Base-by-base conservation (phyloP, 208 protist genomes). In the Blechomonas ayalai region DNA sequence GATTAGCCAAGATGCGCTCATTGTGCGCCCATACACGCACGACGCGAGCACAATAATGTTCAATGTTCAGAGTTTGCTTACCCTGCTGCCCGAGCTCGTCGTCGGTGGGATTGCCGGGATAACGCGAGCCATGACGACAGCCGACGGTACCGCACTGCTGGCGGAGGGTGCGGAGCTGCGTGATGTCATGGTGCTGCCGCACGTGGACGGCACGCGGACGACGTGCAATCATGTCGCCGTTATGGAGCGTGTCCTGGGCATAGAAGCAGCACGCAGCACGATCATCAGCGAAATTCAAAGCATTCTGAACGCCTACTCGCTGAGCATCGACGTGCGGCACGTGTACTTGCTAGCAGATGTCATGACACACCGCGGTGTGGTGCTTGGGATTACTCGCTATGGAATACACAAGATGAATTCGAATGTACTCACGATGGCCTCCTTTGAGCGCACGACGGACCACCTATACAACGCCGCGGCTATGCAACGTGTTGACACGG, bases 371-470 rank as follows among this genome's bases (percentile, higher is more conserved):
- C 97, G 88, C 23, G 97, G 97, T 9, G 76, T 97, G 24, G 83
- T 99, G 33, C 75, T 99, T 0, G 98, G 98, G 47, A 99, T 99
- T 56, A 99, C 97, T 10, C 86, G 98, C 12, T 97, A 98, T 67
- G 98, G 98, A 63, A 97, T 99, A 36, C 68, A 90, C 32, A 99
- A 99, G 76, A 99, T 99, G 92, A 98, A 96, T 60, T 95, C 99
- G 48, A 96, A 83, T 43, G 96, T 98, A 6, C 66, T 99, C 7
- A 99, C 97, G 63, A 90, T 99, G 58, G 98, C 98, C 13, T 99
- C 96, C 22, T 99, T 99, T 62, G 98, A 99, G 82, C 85, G 94
- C 50, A 99, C 98, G 2, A 98, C 88, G 1, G 98, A 99, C 46
- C 96, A 99, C 64, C 75, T 99, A 5, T 99, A 99, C 80, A 97